phyloP scores from a whole-genome alignment of 192 early-diverging fungal species.

The Rhizoclosmatium globosum region DNA sequence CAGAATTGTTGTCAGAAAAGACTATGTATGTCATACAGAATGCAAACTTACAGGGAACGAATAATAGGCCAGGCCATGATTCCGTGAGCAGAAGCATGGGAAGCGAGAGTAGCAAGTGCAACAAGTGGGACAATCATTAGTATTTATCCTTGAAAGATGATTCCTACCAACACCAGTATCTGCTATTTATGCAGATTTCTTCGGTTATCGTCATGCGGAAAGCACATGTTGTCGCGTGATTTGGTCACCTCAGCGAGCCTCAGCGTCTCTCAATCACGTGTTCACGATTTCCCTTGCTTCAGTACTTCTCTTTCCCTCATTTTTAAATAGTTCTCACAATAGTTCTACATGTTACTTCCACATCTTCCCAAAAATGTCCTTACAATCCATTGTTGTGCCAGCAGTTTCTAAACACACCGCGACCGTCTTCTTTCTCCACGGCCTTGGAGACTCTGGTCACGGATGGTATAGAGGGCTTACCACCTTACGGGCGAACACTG shows the following conservation, averaged over 20 bases:
- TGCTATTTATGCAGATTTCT: background rate
- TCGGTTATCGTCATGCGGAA: no score
- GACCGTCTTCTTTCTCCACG: conserved; percentile 85
- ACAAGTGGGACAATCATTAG: background rate
- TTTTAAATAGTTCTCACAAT: no score
- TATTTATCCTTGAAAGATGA: background rate
- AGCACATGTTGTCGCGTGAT: no score
- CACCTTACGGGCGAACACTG: background rate
- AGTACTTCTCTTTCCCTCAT: background rate
- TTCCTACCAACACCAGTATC: background rate
- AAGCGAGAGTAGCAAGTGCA: background rate
- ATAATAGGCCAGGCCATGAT: conserved; percentile 20
- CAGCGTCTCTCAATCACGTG: no score
- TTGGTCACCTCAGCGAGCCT: no score
- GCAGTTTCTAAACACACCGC: conserved; percentile 72
- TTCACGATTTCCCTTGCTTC: no score
- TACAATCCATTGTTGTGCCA: conserved; percentile 31
- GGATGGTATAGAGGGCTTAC: conserved; percentile 43
- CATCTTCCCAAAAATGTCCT: background rate
- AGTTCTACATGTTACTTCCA: background rate
- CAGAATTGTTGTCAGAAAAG: background rate
- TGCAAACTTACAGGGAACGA: background rate
- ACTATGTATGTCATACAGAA: background rate
- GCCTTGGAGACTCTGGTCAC: conserved; percentile 74
- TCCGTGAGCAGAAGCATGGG: conserved; percentile 20